These are phyloP conservation scores for Vachellia pachyceras DNA, from an alignment of 306 rosid species.

Conservation along the genomic window DNA sequence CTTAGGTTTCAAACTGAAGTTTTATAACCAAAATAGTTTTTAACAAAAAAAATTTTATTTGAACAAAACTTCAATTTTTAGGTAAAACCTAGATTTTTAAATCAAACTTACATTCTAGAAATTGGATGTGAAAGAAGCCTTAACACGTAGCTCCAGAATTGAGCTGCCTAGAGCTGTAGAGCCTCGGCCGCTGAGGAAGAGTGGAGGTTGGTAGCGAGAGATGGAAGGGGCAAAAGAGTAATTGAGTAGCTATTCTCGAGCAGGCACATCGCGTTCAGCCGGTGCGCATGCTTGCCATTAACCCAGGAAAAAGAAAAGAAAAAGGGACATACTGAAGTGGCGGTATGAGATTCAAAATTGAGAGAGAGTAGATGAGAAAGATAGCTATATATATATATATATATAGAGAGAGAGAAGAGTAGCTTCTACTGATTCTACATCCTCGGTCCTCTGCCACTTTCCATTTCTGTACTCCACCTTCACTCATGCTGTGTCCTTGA, in stretches of 20 bases:
- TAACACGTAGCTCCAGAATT: no score
- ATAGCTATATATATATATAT: background rate
- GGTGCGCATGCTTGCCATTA: slow-evolving; percentile 52
- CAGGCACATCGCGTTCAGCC: slow-evolving; percentile 61
- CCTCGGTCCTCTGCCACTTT: slow-evolving; percentile 29
- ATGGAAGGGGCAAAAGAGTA: slow-evolving; percentile 34
- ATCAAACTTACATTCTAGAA: no score
- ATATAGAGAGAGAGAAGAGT: slow-evolving; percentile 42
- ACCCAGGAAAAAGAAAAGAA: background rate
- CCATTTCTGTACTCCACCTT: background rate
- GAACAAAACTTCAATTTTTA: no score
- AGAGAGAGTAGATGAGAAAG: background rate
- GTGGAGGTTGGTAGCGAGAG: background rate
- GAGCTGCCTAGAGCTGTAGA: no score
- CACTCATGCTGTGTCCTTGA: slow-evolving; percentile 37
- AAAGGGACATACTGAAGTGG: slow-evolving; percentile 24
- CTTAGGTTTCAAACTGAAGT: no score
- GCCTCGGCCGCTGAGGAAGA: background rate
- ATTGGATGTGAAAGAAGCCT: no score
- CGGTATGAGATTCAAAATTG: slow-evolving; percentile 61
- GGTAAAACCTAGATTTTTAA: no score
- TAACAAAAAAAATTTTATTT: no score
- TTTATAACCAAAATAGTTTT: no score
- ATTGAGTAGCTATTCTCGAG: slow-evolving; percentile 1
- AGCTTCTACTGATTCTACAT: slow-evolving; percentile 64